phyloP scores from a whole-genome alignment of 257 asterid genomes.

The Oldenlandia corymbosa region DNA sequence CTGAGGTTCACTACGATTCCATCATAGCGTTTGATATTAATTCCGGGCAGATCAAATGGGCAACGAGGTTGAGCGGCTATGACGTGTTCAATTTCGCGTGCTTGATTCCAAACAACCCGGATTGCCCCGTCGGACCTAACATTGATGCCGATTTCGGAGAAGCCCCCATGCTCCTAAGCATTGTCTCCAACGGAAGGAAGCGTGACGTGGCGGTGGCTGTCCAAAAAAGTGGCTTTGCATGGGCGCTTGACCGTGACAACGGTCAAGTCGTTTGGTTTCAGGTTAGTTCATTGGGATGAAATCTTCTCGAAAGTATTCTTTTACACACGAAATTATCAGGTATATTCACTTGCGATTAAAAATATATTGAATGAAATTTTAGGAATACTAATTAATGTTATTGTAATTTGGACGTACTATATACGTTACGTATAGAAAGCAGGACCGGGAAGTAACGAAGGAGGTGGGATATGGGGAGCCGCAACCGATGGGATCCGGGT shows the following conservation, averaged over 20 bases:
- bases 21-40: conserved; percentile 44
- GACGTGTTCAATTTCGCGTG: conserved; percentile 64
- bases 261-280: too few species aligned
- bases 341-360: too few species aligned
- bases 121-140: conserved; percentile 70
- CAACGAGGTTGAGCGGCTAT: conserved; percentile 47
- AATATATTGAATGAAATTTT: too few species aligned
- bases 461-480: conserved; percentile 84
- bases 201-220: conserved; percentile 63
- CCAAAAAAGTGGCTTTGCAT: conserved; percentile 70
- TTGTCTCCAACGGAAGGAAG: conserved; percentile 22
- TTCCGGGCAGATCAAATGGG: conserved; percentile 54
- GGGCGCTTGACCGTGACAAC: conserved; percentile 58
- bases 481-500: conserved; percentile 56
- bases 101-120: conserved; percentile 54
- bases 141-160: conserved; percentile 81
- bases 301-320: too few species aligned
- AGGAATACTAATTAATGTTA: background rate
- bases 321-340: too few species aligned
- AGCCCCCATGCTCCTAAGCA: conserved; percentile 62
- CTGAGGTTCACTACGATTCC: conserved; percentile 53
- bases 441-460: conserved; percentile 61
- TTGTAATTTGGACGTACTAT: background rate
- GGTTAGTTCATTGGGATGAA: conserved; percentile 17
- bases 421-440: too few species aligned